Conservation (phyloP, 306 rosid species). For the Dryas alaskensis region DNA sequence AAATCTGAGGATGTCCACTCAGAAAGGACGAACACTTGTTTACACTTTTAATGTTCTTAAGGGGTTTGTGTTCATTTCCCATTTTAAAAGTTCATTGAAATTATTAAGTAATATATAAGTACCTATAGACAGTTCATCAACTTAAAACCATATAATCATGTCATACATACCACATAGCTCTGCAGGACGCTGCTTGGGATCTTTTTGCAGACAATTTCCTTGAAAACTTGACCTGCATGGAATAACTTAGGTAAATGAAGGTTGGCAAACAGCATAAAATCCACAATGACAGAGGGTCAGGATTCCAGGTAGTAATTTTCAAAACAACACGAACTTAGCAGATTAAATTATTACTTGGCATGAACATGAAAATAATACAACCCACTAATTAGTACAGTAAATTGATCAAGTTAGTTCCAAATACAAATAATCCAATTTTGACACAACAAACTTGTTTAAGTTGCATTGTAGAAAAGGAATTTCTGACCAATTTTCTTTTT, state of each 20-base stretch:
- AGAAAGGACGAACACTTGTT: not conserved
- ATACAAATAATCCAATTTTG: not conserved
- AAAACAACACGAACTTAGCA: not conserved
- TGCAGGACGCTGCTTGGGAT: conserved; percentile 61
- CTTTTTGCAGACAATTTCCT: conserved; percentile 85
- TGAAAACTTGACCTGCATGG: conserved; percentile 70
- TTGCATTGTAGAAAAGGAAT: not conserved
- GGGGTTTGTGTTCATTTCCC: not conserved
- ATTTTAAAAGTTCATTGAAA: not conserved
- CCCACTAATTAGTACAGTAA: not conserved
- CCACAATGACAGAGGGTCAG: conserved; percentile 21
- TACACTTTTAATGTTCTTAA: not conserved
- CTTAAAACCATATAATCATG: conserved; percentile 7
- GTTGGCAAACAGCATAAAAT: conserved; percentile 20
- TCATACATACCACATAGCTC: conserved; percentile 61
- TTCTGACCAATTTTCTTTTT: not conserved
- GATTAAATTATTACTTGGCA: not conserved
- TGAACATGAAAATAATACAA: not conserved
- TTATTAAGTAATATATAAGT: not conserved
- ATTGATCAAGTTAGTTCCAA: not conserved
- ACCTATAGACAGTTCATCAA: not conserved
- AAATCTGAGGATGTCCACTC: not conserved
- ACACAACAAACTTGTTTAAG: not conserved
- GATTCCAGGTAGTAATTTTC: not conserved
- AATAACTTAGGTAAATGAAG: conserved; percentile 26